Conservation (phyloP, 768 basidiomycete species). For the Tylopilus intermedius region DNA sequence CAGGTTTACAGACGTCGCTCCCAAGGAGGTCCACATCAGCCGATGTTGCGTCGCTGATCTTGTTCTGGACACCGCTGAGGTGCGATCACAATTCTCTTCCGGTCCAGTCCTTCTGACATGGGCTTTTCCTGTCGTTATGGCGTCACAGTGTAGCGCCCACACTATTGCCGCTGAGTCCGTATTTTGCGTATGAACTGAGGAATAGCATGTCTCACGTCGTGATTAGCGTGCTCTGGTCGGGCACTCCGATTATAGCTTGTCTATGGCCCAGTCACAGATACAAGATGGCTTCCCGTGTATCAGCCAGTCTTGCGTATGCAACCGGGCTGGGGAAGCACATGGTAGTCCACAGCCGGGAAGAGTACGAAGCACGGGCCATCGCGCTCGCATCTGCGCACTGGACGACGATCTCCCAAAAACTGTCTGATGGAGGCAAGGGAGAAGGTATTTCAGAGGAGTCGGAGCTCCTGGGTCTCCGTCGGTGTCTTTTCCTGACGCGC, state of each 20-base stretch:
- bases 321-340: slow-evolving; percentile 46
- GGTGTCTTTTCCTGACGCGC: slow-evolving; percentile 38
- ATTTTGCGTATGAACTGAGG: neutral
- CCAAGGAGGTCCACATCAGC: slow-evolving; percentile 42
- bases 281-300: slow-evolving; percentile 51
- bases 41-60: slow-evolving; percentile 46
- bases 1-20: slow-evolving; percentile 44
- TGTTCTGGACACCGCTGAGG: slow-evolving; percentile 50
- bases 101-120: neutral
- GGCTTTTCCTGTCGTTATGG: neutral
- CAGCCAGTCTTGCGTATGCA: slow-evolving; percentile 43
- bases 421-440: neutral
- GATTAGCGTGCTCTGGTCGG: slow-evolving; percentile 45
- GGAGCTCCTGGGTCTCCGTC: slow-evolving; percentile 38
- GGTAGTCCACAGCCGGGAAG: slow-evolving; percentile 39
- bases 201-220: neutral
- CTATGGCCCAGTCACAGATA: slow-evolving; percentile 39
- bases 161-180: slow-evolving; percentile 47
- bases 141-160: slow-evolving; percentile 45
- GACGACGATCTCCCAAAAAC: slow-evolving; percentile 9
- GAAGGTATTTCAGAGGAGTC: slow-evolving; percentile 17
- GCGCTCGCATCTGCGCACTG: slow-evolving; percentile 31
- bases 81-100: slow-evolving; percentile 11
- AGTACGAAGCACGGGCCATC: slow-evolving; percentile 45
- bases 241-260: slow-evolving; percentile 47